Conservation (phyloP, 208 protist genomes). For the Naegleria gruberi region DNA sequence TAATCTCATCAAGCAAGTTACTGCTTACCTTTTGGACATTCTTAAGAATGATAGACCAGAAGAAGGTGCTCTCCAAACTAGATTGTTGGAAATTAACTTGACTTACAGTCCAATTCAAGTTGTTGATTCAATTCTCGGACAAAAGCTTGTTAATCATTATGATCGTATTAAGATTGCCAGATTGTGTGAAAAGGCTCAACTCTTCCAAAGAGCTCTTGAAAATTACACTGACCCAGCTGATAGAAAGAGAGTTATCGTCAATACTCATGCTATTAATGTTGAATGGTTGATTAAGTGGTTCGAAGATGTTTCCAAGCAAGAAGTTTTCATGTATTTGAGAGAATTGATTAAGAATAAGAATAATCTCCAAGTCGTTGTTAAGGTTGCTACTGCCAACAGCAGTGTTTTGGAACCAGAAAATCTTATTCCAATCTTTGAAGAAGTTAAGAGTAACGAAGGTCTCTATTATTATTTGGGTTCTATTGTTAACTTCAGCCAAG, state of each 20-base stretch:
- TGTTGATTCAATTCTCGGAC: constrained; percentile 94
- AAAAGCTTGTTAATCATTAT: constrained; percentile 93
- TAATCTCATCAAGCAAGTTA: constrained; percentile 91
- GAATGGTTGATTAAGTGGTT: constrained; percentile 94
- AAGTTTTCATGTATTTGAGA: constrained; percentile 89
- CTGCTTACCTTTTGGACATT: constrained; percentile 93
- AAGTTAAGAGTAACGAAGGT: constrained; percentile 88
- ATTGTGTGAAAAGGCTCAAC: constrained; percentile 95
- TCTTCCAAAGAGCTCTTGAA: constrained; percentile 94
- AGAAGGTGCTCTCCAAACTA: constrained; percentile 90
- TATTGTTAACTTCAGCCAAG: constrained; percentile 87
- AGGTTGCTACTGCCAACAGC: constrained; percentile 96
- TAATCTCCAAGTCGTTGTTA: constrained; percentile 96
- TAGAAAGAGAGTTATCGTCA: constrained; percentile 94
- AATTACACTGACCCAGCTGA: constrained; percentile 95
- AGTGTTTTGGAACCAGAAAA: constrained; percentile 80
- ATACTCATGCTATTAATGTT: constrained; percentile 80
- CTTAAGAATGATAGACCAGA: constrained; percentile 65
- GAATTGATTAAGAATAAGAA: constrained; percentile 86
- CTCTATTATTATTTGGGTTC: constrained; percentile 92
- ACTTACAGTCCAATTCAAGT: constrained; percentile 89
- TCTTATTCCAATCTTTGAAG: constrained; percentile 93
- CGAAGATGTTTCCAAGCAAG: constrained; percentile 83
- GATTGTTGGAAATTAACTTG: constrained; percentile 99
- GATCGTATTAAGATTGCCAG: constrained; percentile 86